Evolutionary conservation across 2,329 filamentous ascomycete species (phyloP), one percentile per base, ranked within the genome.

Genomic region (Magnaporthiopsis incrustans): DNA sequence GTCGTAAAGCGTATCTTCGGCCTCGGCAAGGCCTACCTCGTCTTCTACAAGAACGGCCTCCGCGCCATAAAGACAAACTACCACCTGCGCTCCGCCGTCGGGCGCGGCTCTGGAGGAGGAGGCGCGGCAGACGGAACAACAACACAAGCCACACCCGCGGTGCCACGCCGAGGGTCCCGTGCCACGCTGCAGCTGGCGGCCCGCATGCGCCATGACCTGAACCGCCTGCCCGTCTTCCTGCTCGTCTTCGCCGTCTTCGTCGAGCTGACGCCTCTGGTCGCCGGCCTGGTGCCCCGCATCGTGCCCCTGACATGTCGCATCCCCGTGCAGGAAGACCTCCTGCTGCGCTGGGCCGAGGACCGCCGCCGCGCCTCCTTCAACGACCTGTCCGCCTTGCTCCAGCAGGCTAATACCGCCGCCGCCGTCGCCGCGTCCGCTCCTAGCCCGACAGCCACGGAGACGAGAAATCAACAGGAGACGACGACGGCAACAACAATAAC

Each of bases 11-110:
- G 90, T 77, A 79, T 85, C 67, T 84, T 85, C 71, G 73, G 77
- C 58, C 77, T 88, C 33, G 94, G 91, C 67, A 89, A 89, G 73
- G 86, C 89, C 62, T 97, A 96, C 76, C 75, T 89, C 12, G 76
- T 76, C 50, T 98, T 98, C 83, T 98, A 97, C 85, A 96, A 95
- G 77, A 82, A 85, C 1, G 94, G 93, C 25, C 77, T 97, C 38
- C 87, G 87, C 72, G 86, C 89, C 70, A 87, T 96, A 62, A 87
- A 86, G 73, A 77, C 79, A 65, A 97, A 96, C 69, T 81, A 84
- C 60, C 72, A 78, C 27, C 80, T 82, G 14, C 73, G 88, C 18
- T 75, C 77, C 62, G 75, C 77, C 70, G 25, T 60, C 30, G 58
- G 25, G 18, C 30, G 27, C 5, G 80, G 73, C 73, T 73, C 77